Base-by-base conservation (phyloP, 2,329 filamentous ascomycete genomes). In the Beauveria rudraprayagi region DNA sequence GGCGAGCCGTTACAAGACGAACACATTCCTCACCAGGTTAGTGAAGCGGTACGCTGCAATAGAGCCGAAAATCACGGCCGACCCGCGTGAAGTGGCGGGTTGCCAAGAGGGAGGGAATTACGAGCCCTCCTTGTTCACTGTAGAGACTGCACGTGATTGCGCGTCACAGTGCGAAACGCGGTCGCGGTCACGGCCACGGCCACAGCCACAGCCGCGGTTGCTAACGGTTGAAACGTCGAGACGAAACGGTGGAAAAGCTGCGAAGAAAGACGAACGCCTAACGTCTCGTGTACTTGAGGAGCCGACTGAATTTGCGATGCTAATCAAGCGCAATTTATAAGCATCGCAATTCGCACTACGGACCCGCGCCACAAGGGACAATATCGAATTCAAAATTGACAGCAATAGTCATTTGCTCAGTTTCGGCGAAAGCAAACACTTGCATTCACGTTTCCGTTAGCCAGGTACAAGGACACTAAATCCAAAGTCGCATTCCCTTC, bases 141-240 rank as follows among this genome's bases (percentile, higher is more conserved):
- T 3, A 19, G 16, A 50, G 14, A 34, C 11, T 43, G 34, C 56
- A 59, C 56, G 56, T 59, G 56, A 59, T 40, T 22, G 3, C 56
- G 56, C 47, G 56, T 52, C 47, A 59, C 9, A 59, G 47, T 44
- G 43, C 34, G 43, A 56, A 47, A 56, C 54, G 43, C 54, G 54
- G 14, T 46, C 54, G 43, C 54, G 54, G 19, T 34, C 54, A 7
- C 41, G 17, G n/a, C 17, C 3, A 11, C 22, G 37, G 53, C 53
- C 53, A 7, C 22, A 47, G 53, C 53, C 53, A 7, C 22, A 47
- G 54, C 54, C 54, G 44, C n/a, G 9, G 17, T 41, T 19, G 28
- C 6, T 9, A 54, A 54, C 37, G 37, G 37, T 54, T 26, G 37
- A 54, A 26, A 28, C 51, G 37, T 8, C 3, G 16, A 19, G 8